Conservation (phyloP, 495 filamentous ascomycete species). For the Lasiosphaeria hispida region DNA sequence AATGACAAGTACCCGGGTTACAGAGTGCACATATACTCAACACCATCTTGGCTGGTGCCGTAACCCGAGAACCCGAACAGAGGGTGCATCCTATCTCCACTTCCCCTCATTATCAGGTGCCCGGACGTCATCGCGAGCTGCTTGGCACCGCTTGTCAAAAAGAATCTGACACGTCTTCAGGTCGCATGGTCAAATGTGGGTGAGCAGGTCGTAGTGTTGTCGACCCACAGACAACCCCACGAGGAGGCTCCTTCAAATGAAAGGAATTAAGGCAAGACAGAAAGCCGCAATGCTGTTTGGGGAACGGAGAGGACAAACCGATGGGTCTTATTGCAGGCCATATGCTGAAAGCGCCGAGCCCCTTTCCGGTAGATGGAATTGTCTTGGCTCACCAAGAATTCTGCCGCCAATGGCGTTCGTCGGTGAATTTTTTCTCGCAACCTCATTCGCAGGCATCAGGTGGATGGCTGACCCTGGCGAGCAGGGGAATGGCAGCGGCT, state of each 20-base stretch:
- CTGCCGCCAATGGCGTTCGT: constrained; percentile 2
- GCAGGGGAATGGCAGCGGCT: neutral
- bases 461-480: neutral
- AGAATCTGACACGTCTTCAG: too few species aligned
- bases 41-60: too few species aligned
- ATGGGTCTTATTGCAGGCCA: constrained; percentile 2
- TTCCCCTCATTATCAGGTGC: too few species aligned
- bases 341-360: neutral
- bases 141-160: too few species aligned
- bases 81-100: too few species aligned
- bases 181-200: too few species aligned
- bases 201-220: too few species aligned
- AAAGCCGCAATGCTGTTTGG: constrained; percentile 9
- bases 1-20: too few species aligned
- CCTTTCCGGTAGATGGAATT: constrained; percentile 4
- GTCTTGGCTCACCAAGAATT: constrained; percentile 1
- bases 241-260: neutral
- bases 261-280: neutral
- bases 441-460: neutral
- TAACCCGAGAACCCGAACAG: too few species aligned
- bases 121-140: too few species aligned
- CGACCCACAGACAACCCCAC: too few species aligned
- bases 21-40: too few species aligned
- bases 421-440: neutral
- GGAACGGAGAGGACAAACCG: constrained; percentile 11